Conservation (phyloP, 164 flowering plant species). For the Piper longum region DNA sequence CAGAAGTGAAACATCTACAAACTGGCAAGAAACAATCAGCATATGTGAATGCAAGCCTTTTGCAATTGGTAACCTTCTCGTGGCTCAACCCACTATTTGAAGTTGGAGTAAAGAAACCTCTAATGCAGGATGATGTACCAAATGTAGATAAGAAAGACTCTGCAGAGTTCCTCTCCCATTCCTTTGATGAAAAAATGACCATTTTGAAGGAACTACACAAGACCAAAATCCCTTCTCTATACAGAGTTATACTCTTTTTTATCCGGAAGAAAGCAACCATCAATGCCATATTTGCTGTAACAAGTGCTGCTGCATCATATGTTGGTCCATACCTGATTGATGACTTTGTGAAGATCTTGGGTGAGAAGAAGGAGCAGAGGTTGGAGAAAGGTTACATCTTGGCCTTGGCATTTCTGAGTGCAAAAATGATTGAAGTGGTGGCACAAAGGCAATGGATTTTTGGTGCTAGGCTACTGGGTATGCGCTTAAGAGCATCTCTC, state of each 20-base stretch:
- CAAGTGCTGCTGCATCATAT: conserved; percentile 55
- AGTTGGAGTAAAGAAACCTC: conserved; percentile 58
- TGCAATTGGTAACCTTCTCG: conserved; percentile 73
- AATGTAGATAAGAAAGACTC: conserved; percentile 59
- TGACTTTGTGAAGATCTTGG: conserved; percentile 58
- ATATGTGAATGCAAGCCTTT: conserved; percentile 55
- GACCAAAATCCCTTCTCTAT: conserved; percentile 43
- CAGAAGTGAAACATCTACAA: conserved; percentile 15
- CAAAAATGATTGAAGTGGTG: conserved; percentile 67
- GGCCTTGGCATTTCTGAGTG: conserved; percentile 56
- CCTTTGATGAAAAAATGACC: conserved; percentile 35
- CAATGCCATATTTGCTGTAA: conserved; percentile 67
- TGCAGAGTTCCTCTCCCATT: conserved; percentile 36
- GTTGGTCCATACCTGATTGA: conserved; percentile 81
- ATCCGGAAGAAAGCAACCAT: conserved; percentile 68
- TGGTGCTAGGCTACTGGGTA: conserved; percentile 81
- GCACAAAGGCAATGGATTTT: conserved; percentile 96
- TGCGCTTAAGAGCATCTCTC: conserved; percentile 71
- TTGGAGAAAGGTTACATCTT: conserved; percentile 54
- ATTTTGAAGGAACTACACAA: conserved; percentile 28
- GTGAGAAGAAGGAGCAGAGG: conserved; percentile 21
- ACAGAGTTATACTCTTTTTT: conserved; percentile 47
- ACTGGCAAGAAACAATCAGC: conserved; percentile 23
- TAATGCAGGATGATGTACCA: conserved; percentile 68
- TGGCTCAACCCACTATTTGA: conserved; percentile 82